phyloP scores from a whole-genome alignment of 441 rosid genomes.

The Raphanus hybrid region DNA sequence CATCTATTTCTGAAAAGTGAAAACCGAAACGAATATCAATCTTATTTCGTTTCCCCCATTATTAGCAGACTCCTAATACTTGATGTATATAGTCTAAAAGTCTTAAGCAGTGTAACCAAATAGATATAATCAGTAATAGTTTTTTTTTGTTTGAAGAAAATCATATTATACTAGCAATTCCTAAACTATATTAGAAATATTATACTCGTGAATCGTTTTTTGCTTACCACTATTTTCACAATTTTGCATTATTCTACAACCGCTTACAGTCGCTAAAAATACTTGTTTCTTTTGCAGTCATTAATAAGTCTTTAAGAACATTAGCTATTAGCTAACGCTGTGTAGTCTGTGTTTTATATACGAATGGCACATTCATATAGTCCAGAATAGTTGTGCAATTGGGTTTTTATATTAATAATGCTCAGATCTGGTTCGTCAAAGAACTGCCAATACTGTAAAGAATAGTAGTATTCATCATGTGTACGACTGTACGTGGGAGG shows the following conservation, averaged over 20 bases:
- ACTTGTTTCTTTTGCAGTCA: too few species aligned
- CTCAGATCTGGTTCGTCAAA: slow-evolving; percentile 30
- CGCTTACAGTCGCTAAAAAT: too few species aligned
- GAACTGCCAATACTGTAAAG: slow-evolving; percentile 4
- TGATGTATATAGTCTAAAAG: not conserved
- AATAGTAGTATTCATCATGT: not conserved
- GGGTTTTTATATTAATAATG: not conserved
- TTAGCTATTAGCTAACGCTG: too few species aligned
- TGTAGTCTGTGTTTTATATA: too few species aligned
- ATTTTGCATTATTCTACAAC: not conserved
- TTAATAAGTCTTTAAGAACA: too few species aligned
- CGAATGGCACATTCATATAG: not conserved
- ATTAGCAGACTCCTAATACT: not conserved
- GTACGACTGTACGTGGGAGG: slow-evolving; percentile 29
- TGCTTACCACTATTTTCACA: not conserved
- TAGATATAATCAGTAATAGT: not conserved
- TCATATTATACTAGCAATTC: too few species aligned
- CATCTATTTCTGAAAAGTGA: not conserved
- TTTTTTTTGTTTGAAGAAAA: too few species aligned
- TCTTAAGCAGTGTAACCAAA: not conserved
- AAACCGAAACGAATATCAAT: not conserved
- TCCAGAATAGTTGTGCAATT: not conserved
- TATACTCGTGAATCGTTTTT: not conserved
- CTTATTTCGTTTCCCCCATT: not conserved
- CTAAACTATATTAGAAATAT: not conserved